Conservation (phyloP, 805 yeast species). For the Schwanniomyces polymorphus region DNA sequence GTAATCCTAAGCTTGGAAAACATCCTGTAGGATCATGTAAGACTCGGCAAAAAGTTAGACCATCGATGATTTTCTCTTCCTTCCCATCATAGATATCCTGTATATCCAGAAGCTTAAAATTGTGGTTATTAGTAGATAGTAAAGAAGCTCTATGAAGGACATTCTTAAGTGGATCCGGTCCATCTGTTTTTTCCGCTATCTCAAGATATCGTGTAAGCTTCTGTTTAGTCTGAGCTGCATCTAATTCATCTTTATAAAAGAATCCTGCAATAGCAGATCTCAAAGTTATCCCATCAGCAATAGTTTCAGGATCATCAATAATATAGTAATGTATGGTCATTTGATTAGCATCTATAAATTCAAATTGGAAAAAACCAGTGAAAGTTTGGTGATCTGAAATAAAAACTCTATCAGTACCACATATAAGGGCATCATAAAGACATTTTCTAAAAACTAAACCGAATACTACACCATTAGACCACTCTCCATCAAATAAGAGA, state of each 20-base stretch:
- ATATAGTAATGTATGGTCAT: background rate
- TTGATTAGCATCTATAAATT: background rate
- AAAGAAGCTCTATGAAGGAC: no score
- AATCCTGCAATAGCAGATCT: constrained; percentile 6
- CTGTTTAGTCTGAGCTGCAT: background rate
- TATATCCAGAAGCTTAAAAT: no score
- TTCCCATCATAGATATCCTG: background rate
- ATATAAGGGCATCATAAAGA: background rate
- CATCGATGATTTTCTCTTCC: background rate
- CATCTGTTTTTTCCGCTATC: no score
- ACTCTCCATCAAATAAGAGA: background rate
- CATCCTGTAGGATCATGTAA: background rate
- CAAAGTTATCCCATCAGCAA: constrained; percentile 4
- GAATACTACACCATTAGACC: background rate
- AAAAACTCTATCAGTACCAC: background rate
- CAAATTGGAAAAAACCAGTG: background rate
- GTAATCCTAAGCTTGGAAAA: background rate
- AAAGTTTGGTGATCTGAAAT: constrained; percentile 1
- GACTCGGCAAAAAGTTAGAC: background rate
- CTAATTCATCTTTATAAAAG: background rate
- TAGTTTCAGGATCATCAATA: constrained; percentile 1
- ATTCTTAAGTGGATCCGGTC: no score
- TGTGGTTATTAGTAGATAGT: no score
- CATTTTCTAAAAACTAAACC: background rate
- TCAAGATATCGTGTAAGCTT: background rate